These are phyloP conservation scores for Didymella pomorum DNA, from an alignment of 2,329 filamentous ascomycete genomes.

Conservation along the genomic window DNA sequence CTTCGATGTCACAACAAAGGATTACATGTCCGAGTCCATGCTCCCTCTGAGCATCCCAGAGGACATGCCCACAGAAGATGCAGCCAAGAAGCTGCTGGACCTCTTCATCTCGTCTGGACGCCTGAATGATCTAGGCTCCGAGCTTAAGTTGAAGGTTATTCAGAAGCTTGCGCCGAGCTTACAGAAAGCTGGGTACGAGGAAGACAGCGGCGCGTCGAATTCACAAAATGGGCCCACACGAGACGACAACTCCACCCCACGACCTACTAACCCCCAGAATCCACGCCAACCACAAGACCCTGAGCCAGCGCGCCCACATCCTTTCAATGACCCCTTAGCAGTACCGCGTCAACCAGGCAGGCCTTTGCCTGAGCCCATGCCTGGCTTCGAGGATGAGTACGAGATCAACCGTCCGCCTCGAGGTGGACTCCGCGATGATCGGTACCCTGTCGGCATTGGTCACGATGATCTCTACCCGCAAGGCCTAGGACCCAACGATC, in stretches of 20 bases:
- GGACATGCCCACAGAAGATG: constrained; percentile 55
- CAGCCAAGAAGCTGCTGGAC: constrained; percentile 56
- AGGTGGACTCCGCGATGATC: constrained; percentile 56
- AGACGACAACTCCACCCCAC: constrained; percentile 26
- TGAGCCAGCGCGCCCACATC: constrained; percentile 70
- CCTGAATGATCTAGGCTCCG: constrained; percentile 70
- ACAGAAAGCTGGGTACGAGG: constrained; percentile 78
- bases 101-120: constrained; percentile 78
- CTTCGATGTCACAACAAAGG: constrained; percentile 76
- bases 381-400: constrained; percentile 92
- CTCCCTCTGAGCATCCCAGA: constrained; percentile 62
- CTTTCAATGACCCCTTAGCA: constrained; percentile 73
- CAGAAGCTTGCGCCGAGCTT: constrained; percentile 83
- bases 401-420: constrained; percentile 77
- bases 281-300: constrained; percentile 60
- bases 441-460: constrained; percentile 74
- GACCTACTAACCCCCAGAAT: constrained; percentile 41
- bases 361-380: constrained; percentile 81
- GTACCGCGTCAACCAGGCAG: constrained; percentile 62
- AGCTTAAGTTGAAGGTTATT: constrained; percentile 81
- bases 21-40: constrained; percentile 73
- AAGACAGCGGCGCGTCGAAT: constrained; percentile 36
- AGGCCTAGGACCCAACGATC: constrained; percentile 84
- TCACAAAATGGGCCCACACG: constrained; percentile 53
- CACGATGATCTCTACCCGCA: constrained; percentile 88